phyloP scores from a whole-genome alignment of 2,329 filamentous ascomycete genomes.

The Aspergillus quadrilineatus region DNA sequence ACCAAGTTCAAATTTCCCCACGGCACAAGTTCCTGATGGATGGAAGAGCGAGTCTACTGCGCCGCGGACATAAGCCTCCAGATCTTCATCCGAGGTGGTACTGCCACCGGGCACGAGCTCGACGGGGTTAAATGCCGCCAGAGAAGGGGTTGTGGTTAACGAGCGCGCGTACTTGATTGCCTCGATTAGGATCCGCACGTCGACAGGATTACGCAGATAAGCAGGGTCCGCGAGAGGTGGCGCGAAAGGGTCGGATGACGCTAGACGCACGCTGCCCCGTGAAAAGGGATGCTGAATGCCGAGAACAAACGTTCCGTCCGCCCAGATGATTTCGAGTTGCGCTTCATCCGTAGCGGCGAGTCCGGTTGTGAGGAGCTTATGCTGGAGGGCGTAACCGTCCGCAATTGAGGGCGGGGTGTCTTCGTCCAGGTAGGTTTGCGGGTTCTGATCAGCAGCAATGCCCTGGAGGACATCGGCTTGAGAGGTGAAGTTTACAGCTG shows the following conservation, averaged over 20 bases:
- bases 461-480: neutral
- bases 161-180: neutral
- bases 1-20: neutral
- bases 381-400: conserved; percentile 6
- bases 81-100: neutral
- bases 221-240: neutral
- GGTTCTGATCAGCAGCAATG: neutral
- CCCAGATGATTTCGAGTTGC: conserved; percentile 11
- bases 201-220: conserved; percentile 3
- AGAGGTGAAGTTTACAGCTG: conserved; percentile 1
- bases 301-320: conserved; percentile 9
- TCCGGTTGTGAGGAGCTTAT: neutral
- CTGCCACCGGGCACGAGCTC: neutral
- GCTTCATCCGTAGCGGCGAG: conserved; percentile 4
- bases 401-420: neutral
- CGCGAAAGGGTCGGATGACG: neutral
- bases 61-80: conserved; percentile 2
- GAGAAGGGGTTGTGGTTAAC: neutral
- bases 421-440: neutral
- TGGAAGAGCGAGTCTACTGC: neutral
- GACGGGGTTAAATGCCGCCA: neutral
- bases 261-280: conserved; percentile 6
- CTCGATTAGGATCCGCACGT: conserved; percentile 1
- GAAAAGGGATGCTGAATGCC: conserved; percentile 9
- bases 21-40: conserved; percentile 5